Conservation (phyloP, 2,329 filamentous ascomycete species). For the Fusarium vanettenii region DNA sequence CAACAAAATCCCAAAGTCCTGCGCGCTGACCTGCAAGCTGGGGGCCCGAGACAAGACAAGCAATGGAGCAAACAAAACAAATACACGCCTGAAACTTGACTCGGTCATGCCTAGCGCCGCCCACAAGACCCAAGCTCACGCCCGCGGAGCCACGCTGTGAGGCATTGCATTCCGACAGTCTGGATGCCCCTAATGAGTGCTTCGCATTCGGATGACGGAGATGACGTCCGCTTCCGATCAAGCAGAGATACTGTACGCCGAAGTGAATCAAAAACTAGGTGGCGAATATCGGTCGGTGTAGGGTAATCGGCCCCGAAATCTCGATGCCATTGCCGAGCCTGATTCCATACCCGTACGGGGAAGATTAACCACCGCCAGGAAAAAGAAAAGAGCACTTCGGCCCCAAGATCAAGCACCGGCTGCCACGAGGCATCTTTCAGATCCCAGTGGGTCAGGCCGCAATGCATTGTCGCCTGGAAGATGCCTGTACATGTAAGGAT, state of each 20-base stretch:
- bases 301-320: not conserved
- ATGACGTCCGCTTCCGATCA: not conserved
- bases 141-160: not conserved
- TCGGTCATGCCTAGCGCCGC: slow-evolving; percentile 27
- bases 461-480: slow-evolving; percentile 19
- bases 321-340: not conserved
- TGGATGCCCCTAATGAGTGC: slow-evolving; percentile 6
- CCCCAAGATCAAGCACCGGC: not conserved
- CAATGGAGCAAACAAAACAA: not conserved
- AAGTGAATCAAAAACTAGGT: not conserved
- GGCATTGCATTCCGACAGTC: slow-evolving; percentile 19
- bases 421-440: slow-evolving; percentile 9
- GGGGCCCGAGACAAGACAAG: not conserved
- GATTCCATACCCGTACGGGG: not conserved
- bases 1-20: slow-evolving; percentile 14
- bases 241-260: not conserved
- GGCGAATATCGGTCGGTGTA: not conserved
- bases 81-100: not conserved
- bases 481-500: not conserved
- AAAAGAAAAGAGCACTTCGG: not conserved
- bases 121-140: not conserved
- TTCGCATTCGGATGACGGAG: not conserved
- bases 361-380: slow-evolving; percentile 12
- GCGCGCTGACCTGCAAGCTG: slow-evolving; percentile 9
- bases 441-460: slow-evolving; percentile 24